A percentile compares a stretch with the other conserved stretches of the same genome.
phyloP scores from a whole-genome alignment of 495 filamentous ascomycete species.

The Usnea hakonensis region DNA sequence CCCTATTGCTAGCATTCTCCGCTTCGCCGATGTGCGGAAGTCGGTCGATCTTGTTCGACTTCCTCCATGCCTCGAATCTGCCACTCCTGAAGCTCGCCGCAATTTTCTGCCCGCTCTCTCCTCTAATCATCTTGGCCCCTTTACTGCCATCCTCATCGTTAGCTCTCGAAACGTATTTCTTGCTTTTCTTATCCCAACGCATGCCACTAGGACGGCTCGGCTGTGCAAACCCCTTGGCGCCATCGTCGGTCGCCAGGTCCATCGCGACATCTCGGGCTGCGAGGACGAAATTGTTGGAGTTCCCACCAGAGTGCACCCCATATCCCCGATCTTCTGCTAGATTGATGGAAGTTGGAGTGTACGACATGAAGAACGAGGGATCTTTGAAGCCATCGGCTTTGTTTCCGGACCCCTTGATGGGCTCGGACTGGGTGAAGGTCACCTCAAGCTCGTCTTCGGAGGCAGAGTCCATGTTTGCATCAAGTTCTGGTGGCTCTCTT shows the following conservation, averaged over 20 bases:
- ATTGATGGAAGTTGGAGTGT: slow-evolving; percentile 68
- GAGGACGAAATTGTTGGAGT: slow-evolving; percentile 57
- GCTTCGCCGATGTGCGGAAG: slow-evolving; percentile 75
- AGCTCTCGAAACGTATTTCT: slow-evolving; percentile 81
- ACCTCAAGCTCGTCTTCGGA: slow-evolving; percentile 74
- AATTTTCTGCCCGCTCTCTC: slow-evolving; percentile 93
- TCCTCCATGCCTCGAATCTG: slow-evolving; percentile 85
- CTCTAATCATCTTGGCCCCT: slow-evolving; percentile 73
- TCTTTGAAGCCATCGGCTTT: slow-evolving; percentile 59
- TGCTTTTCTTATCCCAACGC: slow-evolving; percentile 95
- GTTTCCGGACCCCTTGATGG: slow-evolving; percentile 20
- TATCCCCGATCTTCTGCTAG: slow-evolving; percentile 83
- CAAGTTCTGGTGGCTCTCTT: slow-evolving; percentile 28
- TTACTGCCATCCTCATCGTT: slow-evolving; percentile 94
- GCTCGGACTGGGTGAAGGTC: slow-evolving; percentile 58
- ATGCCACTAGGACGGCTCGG: slow-evolving; percentile 59
- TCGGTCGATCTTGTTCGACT: slow-evolving; percentile 67
- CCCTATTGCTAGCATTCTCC: slow-evolving; percentile 46
- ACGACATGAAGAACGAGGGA: slow-evolving; percentile 91
- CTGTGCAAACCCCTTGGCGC: slow-evolving; percentile 64
- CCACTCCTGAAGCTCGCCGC: slow-evolving; percentile 87
- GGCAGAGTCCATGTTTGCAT: slow-evolving; percentile 54
- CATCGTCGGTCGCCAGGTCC: slow-evolving; percentile 84
- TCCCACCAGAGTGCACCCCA: slow-evolving; percentile 68
- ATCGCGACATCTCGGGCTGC: slow-evolving; percentile 76